Conservation (phyloP, 371 early-diverging fungal genomes). For the Blakeslea trispora region DNA sequence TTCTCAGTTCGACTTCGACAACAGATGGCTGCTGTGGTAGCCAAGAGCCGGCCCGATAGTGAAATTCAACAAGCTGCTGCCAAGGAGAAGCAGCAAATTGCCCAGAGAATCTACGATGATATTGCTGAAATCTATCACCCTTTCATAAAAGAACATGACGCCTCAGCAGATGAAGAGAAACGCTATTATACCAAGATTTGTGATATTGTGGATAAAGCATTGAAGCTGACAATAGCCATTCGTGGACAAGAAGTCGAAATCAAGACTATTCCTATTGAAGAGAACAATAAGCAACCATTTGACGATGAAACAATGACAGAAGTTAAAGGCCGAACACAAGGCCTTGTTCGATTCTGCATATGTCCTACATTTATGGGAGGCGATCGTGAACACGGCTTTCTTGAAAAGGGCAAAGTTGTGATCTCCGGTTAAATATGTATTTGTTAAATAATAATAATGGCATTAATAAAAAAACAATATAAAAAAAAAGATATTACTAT, state of each 20-base stretch:
- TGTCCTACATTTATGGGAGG: conserved; percentile 42
- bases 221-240: conserved; percentile 56
- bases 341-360: conserved; percentile 35
- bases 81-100: conserved; percentile 34
- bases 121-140: conserved; percentile 48
- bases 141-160: conserved; percentile 46
- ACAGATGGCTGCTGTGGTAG: conserved; percentile 58
- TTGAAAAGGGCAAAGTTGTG: conserved; percentile 54
- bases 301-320: conserved; percentile 50
- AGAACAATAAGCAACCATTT: conserved; percentile 41
- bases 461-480: too few species aligned
- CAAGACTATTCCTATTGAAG: conserved; percentile 42
- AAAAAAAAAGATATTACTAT: too few species aligned
- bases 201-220: conserved; percentile 58
- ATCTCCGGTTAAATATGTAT: conserved; percentile 30
- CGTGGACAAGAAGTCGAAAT: conserved; percentile 62
- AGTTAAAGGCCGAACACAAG: conserved; percentile 33
- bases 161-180: conserved; percentile 37
- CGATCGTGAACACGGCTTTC: conserved; percentile 45
- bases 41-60: conserved; percentile 48
- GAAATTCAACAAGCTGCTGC: conserved; percentile 48
- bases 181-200: conserved; percentile 45
- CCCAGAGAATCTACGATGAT: conserved; percentile 44
- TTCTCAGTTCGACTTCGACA: conserved; percentile 59
- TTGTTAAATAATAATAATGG: too few species aligned